Evolutionary conservation across 768 basidiomycete genomes (phyloP).

Genomic region (Boletus rubescentipes): DNA sequence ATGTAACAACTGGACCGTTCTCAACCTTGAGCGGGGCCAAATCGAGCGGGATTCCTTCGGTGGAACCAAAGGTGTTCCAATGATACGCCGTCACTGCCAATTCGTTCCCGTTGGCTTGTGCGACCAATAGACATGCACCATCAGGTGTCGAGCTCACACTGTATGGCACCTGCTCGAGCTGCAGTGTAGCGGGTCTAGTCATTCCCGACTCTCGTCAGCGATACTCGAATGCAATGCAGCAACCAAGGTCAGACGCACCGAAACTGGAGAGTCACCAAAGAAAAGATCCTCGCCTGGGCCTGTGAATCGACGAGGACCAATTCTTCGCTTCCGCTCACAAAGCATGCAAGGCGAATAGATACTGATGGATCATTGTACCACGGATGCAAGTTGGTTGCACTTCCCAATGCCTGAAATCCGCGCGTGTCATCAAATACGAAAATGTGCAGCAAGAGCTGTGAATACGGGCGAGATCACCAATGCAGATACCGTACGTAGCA

Average conservation of each 20-base stretch:
- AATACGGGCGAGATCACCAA: not conserved
- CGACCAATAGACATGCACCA: conserved; percentile 49
- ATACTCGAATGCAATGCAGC: not conserved
- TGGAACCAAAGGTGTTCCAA: conserved; percentile 56
- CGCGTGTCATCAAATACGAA: conserved; percentile 49
- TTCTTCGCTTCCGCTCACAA: conserved; percentile 53
- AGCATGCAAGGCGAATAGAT: conserved; percentile 38
- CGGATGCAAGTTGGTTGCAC: conserved; percentile 36
- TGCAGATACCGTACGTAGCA: not conserved
- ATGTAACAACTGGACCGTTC: conserved; percentile 38
- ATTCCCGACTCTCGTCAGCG: not conserved
- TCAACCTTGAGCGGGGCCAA: conserved; percentile 28
- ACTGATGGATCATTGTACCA: conserved; percentile 44
- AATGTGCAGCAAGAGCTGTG: conserved; percentile 41
- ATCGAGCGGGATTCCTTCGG: conserved; percentile 41
- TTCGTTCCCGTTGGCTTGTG: conserved; percentile 19
- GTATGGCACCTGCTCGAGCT: conserved; percentile 35
- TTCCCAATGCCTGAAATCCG: conserved; percentile 41
- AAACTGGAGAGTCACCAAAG: conserved; percentile 47
- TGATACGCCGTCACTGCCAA: conserved; percentile 44
- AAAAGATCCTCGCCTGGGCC: conserved; percentile 49
- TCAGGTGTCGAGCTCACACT: conserved; percentile 48
- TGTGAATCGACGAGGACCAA: conserved; percentile 47
- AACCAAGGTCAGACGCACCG: not conserved
- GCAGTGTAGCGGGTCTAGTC: conserved; percentile 45